These are phyloP conservation scores for Obelidium mucronatum DNA, from an alignment of 192 early-diverging fungal species.

Conservation along the genomic window DNA sequence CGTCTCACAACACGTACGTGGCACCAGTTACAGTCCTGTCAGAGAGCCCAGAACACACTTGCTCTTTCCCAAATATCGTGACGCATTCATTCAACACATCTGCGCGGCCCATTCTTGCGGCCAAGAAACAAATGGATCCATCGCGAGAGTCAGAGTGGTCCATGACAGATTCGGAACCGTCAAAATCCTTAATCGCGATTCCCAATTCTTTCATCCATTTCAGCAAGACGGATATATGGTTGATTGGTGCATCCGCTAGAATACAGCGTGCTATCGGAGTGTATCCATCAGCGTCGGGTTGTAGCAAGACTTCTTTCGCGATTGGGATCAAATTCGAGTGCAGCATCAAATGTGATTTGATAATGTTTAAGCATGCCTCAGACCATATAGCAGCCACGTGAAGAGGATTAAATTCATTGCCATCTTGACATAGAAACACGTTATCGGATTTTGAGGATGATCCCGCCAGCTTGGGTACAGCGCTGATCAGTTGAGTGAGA, in stretches of 20 bases:
- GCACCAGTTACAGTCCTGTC: neutral
- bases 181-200: neutral
- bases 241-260: neutral
- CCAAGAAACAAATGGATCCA: neutral
- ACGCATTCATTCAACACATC: neutral
- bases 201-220: conserved; percentile 10
- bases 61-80: neutral
- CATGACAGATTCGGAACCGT: neutral
- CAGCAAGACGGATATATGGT: neutral
- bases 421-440: neutral
- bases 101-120: conserved; percentile 4
- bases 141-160: neutral
- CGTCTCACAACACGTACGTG: neutral
- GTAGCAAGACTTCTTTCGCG: neutral
- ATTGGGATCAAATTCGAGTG: neutral
- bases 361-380: neutral
- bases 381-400: conserved; percentile 18
- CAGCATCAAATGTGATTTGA: neutral
- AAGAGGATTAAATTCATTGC: neutral
- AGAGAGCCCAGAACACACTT: neutral
- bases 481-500: neutral
- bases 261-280: conserved; percentile 3
- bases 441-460: neutral
- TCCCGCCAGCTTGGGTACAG: neutral
- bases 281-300: neutral